A percentile compares a stretch with the other conserved stretches of the same genome.
Conservation (phyloP, 345 rosid genomes). For the Brassica juncea region DNA sequence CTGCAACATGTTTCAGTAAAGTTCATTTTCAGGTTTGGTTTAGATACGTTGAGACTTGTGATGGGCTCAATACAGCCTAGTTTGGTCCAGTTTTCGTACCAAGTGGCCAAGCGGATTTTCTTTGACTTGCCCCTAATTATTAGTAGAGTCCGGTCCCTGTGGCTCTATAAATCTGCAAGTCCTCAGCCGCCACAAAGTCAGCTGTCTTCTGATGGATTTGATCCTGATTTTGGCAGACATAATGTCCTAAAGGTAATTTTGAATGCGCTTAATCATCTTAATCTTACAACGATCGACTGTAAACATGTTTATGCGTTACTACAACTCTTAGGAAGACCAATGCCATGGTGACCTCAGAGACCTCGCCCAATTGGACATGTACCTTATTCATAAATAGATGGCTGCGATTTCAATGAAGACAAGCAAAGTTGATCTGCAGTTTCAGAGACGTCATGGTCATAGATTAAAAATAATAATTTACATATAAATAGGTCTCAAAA, state of each 20-base stretch:
- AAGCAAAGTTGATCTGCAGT: background rate
- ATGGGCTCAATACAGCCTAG: background rate
- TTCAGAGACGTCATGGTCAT: background rate
- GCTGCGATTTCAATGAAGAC: background rate
- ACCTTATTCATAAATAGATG: background rate
- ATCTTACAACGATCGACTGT: background rate
- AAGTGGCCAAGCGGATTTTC: slow-evolving; percentile 3
- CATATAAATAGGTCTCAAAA: background rate
- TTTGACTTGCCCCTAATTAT: background rate
- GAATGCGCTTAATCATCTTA: background rate
- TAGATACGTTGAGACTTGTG: background rate
- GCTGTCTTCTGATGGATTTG: background rate
- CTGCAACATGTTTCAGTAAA: background rate
- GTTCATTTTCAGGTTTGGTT: background rate
- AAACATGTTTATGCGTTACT: background rate
- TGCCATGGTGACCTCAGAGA: background rate
- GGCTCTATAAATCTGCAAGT: background rate
- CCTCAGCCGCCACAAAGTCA: background rate
- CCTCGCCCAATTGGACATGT: background rate
- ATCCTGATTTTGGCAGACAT: background rate
- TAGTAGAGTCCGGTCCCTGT: background rate
- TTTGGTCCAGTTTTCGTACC: slow-evolving; percentile 14
- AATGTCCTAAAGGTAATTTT: background rate
- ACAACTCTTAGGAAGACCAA: background rate
- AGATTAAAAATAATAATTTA: too few species aligned